phyloP scores from a whole-genome alignment of 2,329 filamentous ascomycete genomes.

The Cordyceps militaris region DNA sequence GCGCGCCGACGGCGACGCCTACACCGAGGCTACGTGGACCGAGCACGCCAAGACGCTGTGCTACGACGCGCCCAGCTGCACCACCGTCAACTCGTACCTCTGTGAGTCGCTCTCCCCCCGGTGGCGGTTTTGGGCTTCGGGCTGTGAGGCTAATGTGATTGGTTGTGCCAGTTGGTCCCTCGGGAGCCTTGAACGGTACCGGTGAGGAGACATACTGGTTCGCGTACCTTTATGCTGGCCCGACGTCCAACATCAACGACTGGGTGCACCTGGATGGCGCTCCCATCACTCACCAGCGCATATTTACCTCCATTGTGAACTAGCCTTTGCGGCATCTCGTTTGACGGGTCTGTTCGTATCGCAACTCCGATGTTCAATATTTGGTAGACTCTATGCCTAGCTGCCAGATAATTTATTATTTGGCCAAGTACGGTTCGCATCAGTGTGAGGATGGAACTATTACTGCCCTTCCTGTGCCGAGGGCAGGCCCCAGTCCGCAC shows the following conservation, averaged over 20 bases:
- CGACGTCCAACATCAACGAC: not conserved
- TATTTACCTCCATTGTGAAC: slow-evolving; percentile 21
- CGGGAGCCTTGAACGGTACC: not conserved
- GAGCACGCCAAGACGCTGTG: not conserved
- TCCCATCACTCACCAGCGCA: slow-evolving; percentile 1
- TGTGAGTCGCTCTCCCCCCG: not conserved
- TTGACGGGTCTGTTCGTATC: too few relatives aligned
- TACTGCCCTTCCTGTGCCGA: too few relatives aligned
- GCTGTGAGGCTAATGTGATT: too few relatives aligned
- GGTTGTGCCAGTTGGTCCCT: not conserved
- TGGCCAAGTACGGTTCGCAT: too few relatives aligned
- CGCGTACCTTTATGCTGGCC: not conserved
- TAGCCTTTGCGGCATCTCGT: too few relatives aligned
- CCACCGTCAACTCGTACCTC: slow-evolving; percentile 2
- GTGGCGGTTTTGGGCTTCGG: too few relatives aligned
- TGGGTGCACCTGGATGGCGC: not conserved
- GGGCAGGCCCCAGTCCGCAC: too few relatives aligned
- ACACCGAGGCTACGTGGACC: not conserved
- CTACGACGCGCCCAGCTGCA: not conserved
- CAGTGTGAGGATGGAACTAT: too few relatives aligned
- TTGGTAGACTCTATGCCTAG: too few relatives aligned
- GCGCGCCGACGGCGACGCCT: not conserved
- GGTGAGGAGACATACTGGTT: not conserved
- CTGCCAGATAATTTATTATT: too few relatives aligned
- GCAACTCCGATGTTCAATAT: too few relatives aligned